Evolutionary conservation across 345 rosid species (phyloP).

Genomic region (Eucalyptus cladocalyx): DNA sequence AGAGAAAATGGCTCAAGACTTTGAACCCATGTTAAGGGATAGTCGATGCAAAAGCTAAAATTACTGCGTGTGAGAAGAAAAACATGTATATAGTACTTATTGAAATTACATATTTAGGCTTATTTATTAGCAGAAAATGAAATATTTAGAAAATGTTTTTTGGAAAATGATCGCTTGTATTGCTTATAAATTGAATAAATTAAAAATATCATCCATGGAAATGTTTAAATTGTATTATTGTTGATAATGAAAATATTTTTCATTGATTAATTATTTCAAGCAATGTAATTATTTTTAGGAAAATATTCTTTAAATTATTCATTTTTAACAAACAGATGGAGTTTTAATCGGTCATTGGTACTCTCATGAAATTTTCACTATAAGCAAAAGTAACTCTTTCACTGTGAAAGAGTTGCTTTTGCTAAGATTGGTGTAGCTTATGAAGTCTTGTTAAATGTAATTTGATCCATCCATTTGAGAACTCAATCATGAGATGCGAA

Average conservation of each 20-base stretch:
- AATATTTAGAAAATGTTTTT: too few relatives aligned
- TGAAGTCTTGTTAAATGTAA: neutral
- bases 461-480: neutral
- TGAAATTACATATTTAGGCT: neutral
- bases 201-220: too few relatives aligned
- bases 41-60: neutral
- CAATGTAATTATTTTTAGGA: too few relatives aligned
- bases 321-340: too few relatives aligned
- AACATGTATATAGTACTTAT: neutral
- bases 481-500: neutral
- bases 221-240: too few relatives aligned
- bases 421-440: neutral
- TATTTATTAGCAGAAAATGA: too few relatives aligned
- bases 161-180: rapidly evolving
- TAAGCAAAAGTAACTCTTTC: neutral
- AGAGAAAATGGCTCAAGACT: neutral
- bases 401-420: rapidly evolving
- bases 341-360: too few relatives aligned
- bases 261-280: too few relatives aligned
- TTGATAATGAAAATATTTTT: too few relatives aligned
- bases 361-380: neutral
- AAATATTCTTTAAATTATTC: too few relatives aligned
- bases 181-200: too few relatives aligned
- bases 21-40: neutral
- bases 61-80: too few relatives aligned